Conservation (phyloP, 345 rosid species). For the Euclidium syriacum region DNA sequence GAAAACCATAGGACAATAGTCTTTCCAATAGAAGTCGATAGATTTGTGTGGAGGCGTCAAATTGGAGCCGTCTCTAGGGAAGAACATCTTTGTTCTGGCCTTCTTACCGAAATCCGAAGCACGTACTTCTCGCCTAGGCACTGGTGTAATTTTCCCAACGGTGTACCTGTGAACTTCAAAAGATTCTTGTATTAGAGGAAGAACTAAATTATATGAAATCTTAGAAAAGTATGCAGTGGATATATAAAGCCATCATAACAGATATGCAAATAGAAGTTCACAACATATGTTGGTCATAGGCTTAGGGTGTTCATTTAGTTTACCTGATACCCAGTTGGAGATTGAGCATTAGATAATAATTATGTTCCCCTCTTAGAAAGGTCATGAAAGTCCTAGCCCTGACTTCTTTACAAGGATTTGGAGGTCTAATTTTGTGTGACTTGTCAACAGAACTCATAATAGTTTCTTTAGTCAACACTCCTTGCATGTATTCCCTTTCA, state of each 20-base stretch:
- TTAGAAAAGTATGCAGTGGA: background rate
- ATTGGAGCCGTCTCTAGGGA: constrained; percentile 80
- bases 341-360: constrained; percentile 72
- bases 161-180: constrained; percentile 72
- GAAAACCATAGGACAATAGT: constrained; percentile 98
- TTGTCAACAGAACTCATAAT: constrained; percentile 33
- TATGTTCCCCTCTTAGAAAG: constrained; percentile 42
- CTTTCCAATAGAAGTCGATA: constrained; percentile 86
- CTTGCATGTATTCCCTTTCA: constrained; percentile 93
- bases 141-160: constrained; percentile 94
- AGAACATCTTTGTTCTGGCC: constrained; percentile 91
- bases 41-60: constrained; percentile 90
- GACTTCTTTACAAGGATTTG: constrained; percentile 41
- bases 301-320: constrained; percentile 10
- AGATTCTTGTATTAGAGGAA: constrained; percentile 5
- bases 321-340: constrained; percentile 98
- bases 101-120: constrained; percentile 83
- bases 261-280: background rate
- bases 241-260: background rate
- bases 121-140: constrained; percentile 85
- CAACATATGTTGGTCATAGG: constrained; percentile 3
- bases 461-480: constrained; percentile 69
- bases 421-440: constrained; percentile 38
- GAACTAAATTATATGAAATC: background rate
- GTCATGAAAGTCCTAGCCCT: constrained; percentile 39